phyloP scores from a whole-genome alignment of 805 yeast genomes.

The Metschnikowia baotianmanensis region DNA sequence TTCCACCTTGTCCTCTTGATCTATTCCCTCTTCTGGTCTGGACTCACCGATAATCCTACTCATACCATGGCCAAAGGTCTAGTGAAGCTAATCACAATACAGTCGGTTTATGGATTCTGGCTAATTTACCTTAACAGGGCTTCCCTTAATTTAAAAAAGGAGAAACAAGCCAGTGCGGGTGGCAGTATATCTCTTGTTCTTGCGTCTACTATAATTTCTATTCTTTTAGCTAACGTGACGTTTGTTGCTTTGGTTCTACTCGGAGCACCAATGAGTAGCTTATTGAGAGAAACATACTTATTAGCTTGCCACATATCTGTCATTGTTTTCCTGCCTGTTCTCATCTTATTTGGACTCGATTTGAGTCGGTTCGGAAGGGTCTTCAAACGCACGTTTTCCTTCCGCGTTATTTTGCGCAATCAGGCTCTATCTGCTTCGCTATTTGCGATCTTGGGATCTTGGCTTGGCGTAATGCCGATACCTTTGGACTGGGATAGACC shows the following conservation, averaged over 20 bases:
- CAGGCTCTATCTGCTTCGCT: constrained; percentile 28
- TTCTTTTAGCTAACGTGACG: constrained; percentile 37
- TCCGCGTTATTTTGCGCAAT: constrained; percentile 30
- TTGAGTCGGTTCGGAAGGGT: constrained; percentile 32
- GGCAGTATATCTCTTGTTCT: constrained; percentile 14
- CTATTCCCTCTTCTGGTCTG: constrained; percentile 29
- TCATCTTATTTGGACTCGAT: constrained; percentile 53
- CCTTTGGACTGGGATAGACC: constrained; percentile 98
- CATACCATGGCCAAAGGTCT: constrained; percentile 27
- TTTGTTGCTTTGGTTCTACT: constrained; percentile 51
- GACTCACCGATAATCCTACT: constrained; percentile 26
- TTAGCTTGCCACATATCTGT: constrained; percentile 61
- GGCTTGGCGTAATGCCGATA: constrained; percentile 92
- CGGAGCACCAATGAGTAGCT: constrained; percentile 75
- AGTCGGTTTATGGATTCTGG: constrained; percentile 22
- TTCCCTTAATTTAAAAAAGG: too few relatives aligned
- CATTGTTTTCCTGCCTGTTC: constrained; percentile 62
- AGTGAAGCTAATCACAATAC: constrained; percentile 23
- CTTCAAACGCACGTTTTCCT: constrained; percentile 23
- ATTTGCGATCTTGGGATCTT: constrained; percentile 58
- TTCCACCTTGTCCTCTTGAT: constrained; percentile 29
- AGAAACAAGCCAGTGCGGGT: too few relatives aligned
- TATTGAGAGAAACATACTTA: constrained; percentile 52
- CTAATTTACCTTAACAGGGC: constrained; percentile 4
- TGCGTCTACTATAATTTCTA: constrained; percentile 24